Evolutionary conservation across 805 yeast genomes (phyloP).

Genomic region (Torulaspora maleeae): DNA sequence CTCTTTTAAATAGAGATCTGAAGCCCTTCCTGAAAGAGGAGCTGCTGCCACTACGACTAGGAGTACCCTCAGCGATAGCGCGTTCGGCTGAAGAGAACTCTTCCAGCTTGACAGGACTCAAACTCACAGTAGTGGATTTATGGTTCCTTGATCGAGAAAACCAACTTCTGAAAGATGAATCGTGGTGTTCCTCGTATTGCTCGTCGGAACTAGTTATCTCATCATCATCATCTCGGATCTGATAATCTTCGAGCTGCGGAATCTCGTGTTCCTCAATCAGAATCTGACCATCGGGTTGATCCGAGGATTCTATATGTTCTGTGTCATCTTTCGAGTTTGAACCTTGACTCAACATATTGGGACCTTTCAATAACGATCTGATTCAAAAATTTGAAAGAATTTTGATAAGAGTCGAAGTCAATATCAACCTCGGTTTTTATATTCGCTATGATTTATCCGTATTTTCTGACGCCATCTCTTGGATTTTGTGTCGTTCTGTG

Average conservation of each 20-base stretch:
- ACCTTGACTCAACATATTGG: background rate
- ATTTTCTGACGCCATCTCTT: constrained; percentile 2
- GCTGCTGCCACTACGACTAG: constrained; percentile 12
- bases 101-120: constrained; percentile 1
- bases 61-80: constrained; percentile 13
- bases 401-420: background rate
- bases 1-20: constrained; percentile 18
- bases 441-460: background rate
- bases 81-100: constrained; percentile 4
- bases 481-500: constrained; percentile 6
- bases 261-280: background rate
- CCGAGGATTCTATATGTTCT: background rate
- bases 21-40: constrained; percentile 16
- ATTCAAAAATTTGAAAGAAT: background rate
- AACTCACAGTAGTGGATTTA: constrained; percentile 3
- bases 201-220: constrained; percentile 21
- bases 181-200: constrained; percentile 9
- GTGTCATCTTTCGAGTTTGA: background rate
- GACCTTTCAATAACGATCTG: background rate
- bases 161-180: constrained; percentile 14
- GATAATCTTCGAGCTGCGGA: constrained; percentile 7
- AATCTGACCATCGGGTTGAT: background rate
- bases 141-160: constrained; percentile 11
- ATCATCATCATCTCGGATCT: constrained; percentile 16
- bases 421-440: background rate